Conservation (phyloP, 1,284 basidiomycete genomes). For the Pyrrhoderma noxium region DNA sequence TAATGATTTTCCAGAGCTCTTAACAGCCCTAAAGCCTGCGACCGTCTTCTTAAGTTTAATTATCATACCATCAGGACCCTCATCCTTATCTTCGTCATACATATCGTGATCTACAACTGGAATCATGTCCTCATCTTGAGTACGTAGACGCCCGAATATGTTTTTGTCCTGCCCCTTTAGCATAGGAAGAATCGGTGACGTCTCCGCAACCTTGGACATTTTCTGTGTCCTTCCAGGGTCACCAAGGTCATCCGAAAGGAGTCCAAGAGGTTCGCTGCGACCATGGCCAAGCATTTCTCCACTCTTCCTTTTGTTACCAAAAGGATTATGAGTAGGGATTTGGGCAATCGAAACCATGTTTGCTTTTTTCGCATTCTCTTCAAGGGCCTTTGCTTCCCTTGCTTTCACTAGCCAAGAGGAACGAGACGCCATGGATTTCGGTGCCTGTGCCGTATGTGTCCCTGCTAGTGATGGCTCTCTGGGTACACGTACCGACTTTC, state of each 20-base stretch:
- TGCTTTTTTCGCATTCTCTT: constrained; percentile 40
- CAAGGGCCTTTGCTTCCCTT: constrained; percentile 65
- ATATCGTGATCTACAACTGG: constrained; percentile 2
- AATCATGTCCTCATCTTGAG: background rate
- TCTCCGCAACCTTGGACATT: constrained; percentile 34
- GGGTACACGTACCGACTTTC: constrained; percentile 52
- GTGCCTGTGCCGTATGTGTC: constrained; percentile 23
- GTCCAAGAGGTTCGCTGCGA: background rate
- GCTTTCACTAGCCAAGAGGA: constrained; percentile 75
- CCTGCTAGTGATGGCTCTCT: constrained; percentile 32
- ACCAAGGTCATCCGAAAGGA: constrained; percentile 22
- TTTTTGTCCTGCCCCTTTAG: constrained; percentile 5
- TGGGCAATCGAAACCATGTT: background rate
- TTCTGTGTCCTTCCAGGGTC: constrained; percentile 38
- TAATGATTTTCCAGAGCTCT: constrained; percentile 55
- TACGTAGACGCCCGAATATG: background rate
- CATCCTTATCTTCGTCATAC: constrained; percentile 19
- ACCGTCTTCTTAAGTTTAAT: constrained; percentile 61
- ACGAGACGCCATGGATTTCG: constrained; percentile 38
- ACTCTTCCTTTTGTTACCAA: constrained; percentile 58
- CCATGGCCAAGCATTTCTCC: constrained; percentile 34
- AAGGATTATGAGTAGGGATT: constrained; percentile 14
- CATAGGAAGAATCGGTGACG: constrained; percentile 1
- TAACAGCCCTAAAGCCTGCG: constrained; percentile 52
- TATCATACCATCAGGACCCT: constrained; percentile 43